phyloP scores from a whole-genome alignment of 2,329 filamentous ascomycete species.

The Scytalidium sp. region DNA sequence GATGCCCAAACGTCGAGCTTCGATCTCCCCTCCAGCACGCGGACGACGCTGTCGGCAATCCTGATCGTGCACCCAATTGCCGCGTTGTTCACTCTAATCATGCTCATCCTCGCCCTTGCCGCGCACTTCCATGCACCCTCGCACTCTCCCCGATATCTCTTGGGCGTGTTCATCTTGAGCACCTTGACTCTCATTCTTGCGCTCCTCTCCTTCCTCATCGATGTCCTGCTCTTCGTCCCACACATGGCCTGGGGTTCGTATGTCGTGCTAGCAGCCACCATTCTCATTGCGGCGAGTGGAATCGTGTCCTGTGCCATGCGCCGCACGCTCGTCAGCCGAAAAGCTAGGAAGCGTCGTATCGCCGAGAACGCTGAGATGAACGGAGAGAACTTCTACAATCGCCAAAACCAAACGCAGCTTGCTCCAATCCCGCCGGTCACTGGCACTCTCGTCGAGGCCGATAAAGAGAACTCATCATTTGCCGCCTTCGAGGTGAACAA shows the following conservation, averaged over 20 bases:
- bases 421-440: constrained; percentile 55
- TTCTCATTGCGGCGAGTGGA: constrained; percentile 76
- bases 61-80: constrained; percentile 92
- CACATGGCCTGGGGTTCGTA: constrained; percentile 94
- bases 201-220: constrained; percentile 85
- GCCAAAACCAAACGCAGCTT: constrained; percentile 41
- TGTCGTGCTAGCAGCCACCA: constrained; percentile 84
- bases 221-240: constrained; percentile 91
- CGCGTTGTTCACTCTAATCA: constrained; percentile 79
- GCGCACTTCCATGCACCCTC: constrained; percentile 86
- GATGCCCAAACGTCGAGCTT: constrained; percentile 39
- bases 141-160: constrained; percentile 85
- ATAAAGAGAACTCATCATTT: constrained; percentile 52
- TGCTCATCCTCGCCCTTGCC: constrained; percentile 73
- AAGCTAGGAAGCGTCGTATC: constrained; percentile 89
- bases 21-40: constrained; percentile 49
- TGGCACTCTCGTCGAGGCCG: constrained; percentile 46
- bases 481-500: constrained; percentile 57
- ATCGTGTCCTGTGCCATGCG: constrained; percentile 94
- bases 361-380: constrained; percentile 97
- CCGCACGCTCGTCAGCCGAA: constrained; percentile 83
- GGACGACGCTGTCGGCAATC: constrained; percentile 74
- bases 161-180: constrained; percentile 80
- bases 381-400: constrained; percentile 84
- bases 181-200: constrained; percentile 82